Base-by-base conservation (phyloP, 176 grass and related monocot genomes). In the Oryza nivara region DNA sequence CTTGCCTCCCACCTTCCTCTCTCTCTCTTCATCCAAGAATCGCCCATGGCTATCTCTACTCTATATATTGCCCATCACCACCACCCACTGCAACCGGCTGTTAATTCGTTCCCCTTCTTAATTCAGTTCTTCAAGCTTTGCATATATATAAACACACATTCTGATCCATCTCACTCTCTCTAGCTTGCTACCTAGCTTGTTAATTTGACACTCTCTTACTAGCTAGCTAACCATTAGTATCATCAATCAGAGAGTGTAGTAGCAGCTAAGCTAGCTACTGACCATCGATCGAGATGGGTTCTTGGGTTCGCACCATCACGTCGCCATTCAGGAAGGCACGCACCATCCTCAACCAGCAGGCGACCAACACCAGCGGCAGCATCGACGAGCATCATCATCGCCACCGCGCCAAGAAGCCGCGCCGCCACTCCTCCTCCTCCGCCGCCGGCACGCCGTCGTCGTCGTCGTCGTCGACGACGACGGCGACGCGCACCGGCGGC, bases 231-330 rank as follows among this genome's bases (percentile, higher is more conserved):
- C 38, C 38, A 40, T 40, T 6, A 7, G 38, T 40, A 40, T 32
- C 30, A 3, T 40, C 38, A 6, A 40, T 40, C 38, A 40, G 38
- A 32, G 25, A 26, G 25, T 26, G 25, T 26, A 26, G 25, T 26
- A 34, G 32, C 4, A 40, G 38, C 3, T 2, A 7, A 7, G 6
- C 7, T 40, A 40, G 38, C 38, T 40, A 40, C 6, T 40, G 25
- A 1, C 25, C 25, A 26, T 26, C 25, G 38, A 6, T 40, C 5
- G 38, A 40, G 40, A 92, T 92, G 90, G 80, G 90, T 80, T 92
- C 90, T 77, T 92, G 90, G 90, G 81, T 89, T 35, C 87, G 87
- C 87, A 84, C 87, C 87, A 89, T 89, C 78, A 88, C 86, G 9
- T 45, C 78, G 20, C 90, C 90, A 0, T 92, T 92, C 90, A 76